Evolutionary conservation across 1,284 basidiomycete genomes (phyloP), one percentile per base, ranked within the genome.

Genomic region (Tilletia setariae): DNA sequence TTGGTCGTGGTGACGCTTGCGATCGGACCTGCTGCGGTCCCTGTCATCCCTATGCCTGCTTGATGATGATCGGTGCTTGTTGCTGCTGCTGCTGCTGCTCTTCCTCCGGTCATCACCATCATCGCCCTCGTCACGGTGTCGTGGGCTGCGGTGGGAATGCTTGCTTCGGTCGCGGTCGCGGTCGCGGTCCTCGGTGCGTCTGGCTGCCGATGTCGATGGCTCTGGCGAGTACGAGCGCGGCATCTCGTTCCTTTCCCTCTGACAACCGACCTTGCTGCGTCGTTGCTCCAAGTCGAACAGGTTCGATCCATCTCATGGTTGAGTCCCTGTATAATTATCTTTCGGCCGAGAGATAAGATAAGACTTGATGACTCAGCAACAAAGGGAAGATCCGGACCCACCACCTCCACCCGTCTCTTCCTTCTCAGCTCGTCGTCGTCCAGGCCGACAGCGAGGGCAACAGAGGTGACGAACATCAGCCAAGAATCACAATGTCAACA

Each of bases 151-250:
- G 11, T 28, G 46, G n/a, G 56, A 61, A 40, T 61, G 56, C 30
- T 61, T 61, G 28, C 32, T 49, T 40, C 35, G 62, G 63, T 65
- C 61, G 9, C 46, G n/a, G 62, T 64, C 61, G 7, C 51, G 61
- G 19, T 53, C 35, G 8, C 47, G 42, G 65, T 73, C 68, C 23
- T 68, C 67, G 23, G 68, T 65, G 28, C 70, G 68, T 32, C 68
- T 64, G 2, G 46, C 46, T 49, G 51, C 21, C 21, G 64, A 68
- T 11, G 51, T 25, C 51, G 56, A 61, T 1, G 56, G 6, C 28
- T 61, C 56, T 30, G 56, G 56, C 16, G 56, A 61, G 16, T 16
- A 30, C 15, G 56, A 61, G 56, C 56, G 56, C 16, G 56, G 56
- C 56, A 61, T 61, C 16, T 19, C 35, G 9, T 19, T 19, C 46